These are phyloP conservation scores for Sinapis alba DNA, from an alignment of 441 rosid species.

Conservation along the genomic window DNA sequence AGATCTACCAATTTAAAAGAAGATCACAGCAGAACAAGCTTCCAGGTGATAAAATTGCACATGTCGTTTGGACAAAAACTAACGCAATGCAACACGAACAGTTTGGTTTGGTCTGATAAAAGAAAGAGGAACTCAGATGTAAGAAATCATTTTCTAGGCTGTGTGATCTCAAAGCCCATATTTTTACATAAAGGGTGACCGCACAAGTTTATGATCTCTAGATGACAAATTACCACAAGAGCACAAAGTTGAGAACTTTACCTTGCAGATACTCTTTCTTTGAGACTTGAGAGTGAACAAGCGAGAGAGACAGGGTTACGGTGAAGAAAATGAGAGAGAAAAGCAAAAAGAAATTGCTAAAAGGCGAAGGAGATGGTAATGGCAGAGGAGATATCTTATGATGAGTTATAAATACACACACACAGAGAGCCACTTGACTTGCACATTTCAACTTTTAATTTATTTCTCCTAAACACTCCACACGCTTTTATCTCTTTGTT, in stretches of 20 bases:
- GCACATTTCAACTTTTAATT: conserved; percentile 27
- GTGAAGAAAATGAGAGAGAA: conserved; percentile 31
- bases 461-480: conserved; percentile 24
- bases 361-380: conserved; percentile 20
- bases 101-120: not conserved
- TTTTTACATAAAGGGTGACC: not conserved
- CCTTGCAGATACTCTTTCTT: conserved; percentile 28
- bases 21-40: not conserved
- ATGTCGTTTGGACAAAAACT: not conserved
- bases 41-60: not conserved
- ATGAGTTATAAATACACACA: conserved; percentile 15
- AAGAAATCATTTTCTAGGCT: not conserved
- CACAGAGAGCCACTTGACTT: conserved; percentile 20
- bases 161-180: conserved; percentile 7
- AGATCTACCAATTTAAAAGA: conserved; percentile 17
- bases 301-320: conserved; percentile 1
- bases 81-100: no score
- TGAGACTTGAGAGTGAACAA: conserved; percentile 14
- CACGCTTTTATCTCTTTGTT: conserved; percentile 13
- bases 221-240: not conserved
- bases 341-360: conserved; percentile 6
- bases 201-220: not conserved
- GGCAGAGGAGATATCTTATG: conserved; percentile 3
- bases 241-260: conserved; percentile 15
- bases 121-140: not conserved